phyloP scores from a whole-genome alignment of 768 basidiomycete genomes.

The Chalciporus pseudorubinellus region DNA sequence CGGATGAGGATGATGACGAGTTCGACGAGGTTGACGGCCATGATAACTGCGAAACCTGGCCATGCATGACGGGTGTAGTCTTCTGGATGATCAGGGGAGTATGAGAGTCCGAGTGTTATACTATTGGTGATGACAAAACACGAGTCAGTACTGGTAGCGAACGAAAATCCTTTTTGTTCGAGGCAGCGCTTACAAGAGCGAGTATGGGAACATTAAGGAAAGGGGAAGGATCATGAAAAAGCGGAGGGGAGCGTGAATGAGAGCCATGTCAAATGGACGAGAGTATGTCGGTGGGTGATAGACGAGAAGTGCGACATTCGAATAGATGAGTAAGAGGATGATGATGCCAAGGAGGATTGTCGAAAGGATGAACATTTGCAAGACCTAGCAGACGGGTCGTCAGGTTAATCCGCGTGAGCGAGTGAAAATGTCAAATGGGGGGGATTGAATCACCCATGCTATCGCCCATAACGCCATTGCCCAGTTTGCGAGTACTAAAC shows the following conservation, averaged over 20 bases:
- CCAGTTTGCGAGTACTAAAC: slow-evolving; percentile 78
- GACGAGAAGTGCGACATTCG: slow-evolving; percentile 72
- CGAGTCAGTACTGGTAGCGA: neutral
- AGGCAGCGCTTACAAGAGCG: slow-evolving; percentile 45
- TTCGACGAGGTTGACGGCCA: slow-evolving; percentile 59
- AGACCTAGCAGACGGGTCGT: slow-evolving; percentile 43
- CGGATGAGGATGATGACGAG: slow-evolving; percentile 54
- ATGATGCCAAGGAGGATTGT: slow-evolving; percentile 74
- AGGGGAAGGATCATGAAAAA: slow-evolving; percentile 60
- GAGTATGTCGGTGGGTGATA: slow-evolving; percentile 61
- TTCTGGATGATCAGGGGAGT: slow-evolving; percentile 45
- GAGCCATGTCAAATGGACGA: slow-evolving; percentile 71
- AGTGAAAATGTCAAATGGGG: fast-evolving
- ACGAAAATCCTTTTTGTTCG: no score
- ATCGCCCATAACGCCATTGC: slow-evolving; percentile 79
- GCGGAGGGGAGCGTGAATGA: slow-evolving; percentile 86
- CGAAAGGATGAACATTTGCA: slow-evolving; percentile 73
- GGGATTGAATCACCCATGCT: slow-evolving; percentile 50
- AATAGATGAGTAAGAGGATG: slow-evolving; percentile 68
- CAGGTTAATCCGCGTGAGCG: neutral
- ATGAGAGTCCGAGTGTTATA: slow-evolving; percentile 66
- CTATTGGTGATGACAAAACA: slow-evolving; percentile 32
- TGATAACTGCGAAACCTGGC: slow-evolving; percentile 69
- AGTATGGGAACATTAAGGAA: slow-evolving; percentile 47
- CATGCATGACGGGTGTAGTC: slow-evolving; percentile 63